Evolutionary conservation across 176 grass and related monocot genomes (phyloP).

Genomic region (Triticum urartu): DNA sequence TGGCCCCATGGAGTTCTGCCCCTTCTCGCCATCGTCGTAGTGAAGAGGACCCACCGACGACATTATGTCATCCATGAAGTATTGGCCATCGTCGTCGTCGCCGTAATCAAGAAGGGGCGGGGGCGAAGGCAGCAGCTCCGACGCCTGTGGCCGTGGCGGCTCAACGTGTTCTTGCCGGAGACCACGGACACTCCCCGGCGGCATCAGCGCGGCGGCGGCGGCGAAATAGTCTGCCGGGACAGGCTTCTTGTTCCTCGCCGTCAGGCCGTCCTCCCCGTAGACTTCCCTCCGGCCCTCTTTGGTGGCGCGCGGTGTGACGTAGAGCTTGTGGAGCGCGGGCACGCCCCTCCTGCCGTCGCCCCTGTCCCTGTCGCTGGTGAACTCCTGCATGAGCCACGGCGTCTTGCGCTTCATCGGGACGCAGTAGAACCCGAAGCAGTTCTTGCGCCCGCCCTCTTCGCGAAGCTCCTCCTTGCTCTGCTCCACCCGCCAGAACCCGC

Average conservation of each 20-base stretch:
- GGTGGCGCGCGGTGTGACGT: conserved; percentile 25
- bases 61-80: too few relatives aligned
- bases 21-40: too few relatives aligned
- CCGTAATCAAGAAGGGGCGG: too few relatives aligned
- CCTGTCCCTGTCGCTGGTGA: too few relatives aligned
- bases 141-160: too few relatives aligned
- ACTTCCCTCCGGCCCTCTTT: not conserved
- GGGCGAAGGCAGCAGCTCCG: not conserved
- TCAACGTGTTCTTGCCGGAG: too few relatives aligned
- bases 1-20: too few relatives aligned
- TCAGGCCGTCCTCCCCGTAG: not conserved
- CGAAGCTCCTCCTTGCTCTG: not conserved
- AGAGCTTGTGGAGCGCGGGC: not conserved
- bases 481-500: conserved; percentile 13
- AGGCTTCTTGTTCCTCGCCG: not conserved
- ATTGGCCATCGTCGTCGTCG: too few relatives aligned
- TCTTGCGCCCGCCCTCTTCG: not conserved
- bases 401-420: too few relatives aligned
- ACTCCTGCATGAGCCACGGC: too few relatives aligned
- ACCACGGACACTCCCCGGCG: not conserved
- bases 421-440: not conserved
- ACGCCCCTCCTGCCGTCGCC: too few relatives aligned
- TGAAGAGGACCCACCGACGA: too few relatives aligned
- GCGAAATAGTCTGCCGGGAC: not conserved
- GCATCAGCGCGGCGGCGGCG: not conserved